Evolutionary conservation across 345 rosid genomes (phyloP).

Genomic region (Schrenkiella parvula): DNA sequence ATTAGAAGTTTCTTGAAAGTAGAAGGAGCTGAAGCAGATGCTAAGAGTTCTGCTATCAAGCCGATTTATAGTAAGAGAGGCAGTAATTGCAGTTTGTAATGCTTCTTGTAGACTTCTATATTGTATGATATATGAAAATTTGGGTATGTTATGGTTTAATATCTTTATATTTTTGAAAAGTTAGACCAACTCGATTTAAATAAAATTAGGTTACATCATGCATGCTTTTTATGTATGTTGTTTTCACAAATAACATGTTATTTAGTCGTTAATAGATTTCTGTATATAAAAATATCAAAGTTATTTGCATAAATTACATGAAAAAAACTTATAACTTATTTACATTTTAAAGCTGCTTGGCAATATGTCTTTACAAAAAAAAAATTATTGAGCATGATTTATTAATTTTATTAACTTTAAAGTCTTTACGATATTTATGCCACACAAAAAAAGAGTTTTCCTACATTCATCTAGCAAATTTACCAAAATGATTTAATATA

Average conservation of each 20-base stretch:
- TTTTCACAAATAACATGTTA: background rate
- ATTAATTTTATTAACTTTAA: too few relatives aligned
- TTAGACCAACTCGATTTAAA: background rate
- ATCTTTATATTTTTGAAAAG: background rate
- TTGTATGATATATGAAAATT: constrained; percentile 13
- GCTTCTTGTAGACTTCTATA: constrained; percentile 12
- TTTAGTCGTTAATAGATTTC: background rate
- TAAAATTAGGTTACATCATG: background rate
- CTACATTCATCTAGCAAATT: background rate
- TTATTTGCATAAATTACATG: background rate
- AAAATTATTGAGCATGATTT: too few relatives aligned
- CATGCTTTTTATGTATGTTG: background rate
- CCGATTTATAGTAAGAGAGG: background rate
- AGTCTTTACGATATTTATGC: background rate
- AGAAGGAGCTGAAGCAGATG: constrained; percentile 17
- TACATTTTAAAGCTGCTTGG: too few relatives aligned
- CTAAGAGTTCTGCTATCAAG: background rate
- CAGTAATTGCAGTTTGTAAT: constrained; percentile 11
- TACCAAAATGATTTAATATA: background rate
- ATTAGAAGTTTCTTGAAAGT: constrained; percentile 16
- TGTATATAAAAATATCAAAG: background rate
- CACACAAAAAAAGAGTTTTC: background rate
- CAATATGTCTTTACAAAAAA: too few relatives aligned
- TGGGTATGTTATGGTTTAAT: background rate
- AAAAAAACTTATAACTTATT: background rate